Base-by-base conservation (phyloP, 2,329 filamentous ascomycete species). In the Didymella pomorum region DNA sequence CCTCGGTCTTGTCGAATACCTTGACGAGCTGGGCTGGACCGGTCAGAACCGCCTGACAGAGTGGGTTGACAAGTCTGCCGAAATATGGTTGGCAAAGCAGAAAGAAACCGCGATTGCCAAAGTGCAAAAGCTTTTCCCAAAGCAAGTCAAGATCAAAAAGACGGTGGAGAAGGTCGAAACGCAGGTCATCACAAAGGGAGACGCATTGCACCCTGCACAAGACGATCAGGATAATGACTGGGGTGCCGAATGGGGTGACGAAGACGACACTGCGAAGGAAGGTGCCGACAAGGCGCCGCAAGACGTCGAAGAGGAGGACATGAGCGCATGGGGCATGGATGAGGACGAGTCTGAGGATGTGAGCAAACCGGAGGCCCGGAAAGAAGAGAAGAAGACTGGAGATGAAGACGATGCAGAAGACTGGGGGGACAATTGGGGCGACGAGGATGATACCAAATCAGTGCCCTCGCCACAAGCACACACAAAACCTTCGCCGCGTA, bases 141-240 rank as follows among this genome's bases (percentile, higher is more conserved):
- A 80, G 50, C 91, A 89, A 9, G 83, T 94, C 37, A 88, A 88
- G 9, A 78, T 82, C 25, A 83, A 88, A 14, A 89, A 86, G 65
- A 82, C 84, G 44, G 93, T 96, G 1, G 93, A 97, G 74, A 87
- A 90, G 68, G 82, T 96, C 1, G 94, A 98, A 76, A 96, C 89
- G 47, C 89, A 95, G 69, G 87, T 89, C 73, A 83, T 97, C 0
- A 88, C 88, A 2, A 83, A 84, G 47, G 87, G 89, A 63, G 89
- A 91, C 51, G 86, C 86, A 54, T 82, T 89, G 60, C 81, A 93
- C 35, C 79, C 84, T 21, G 82, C 82, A 14, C 75, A 78, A 14
- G 80, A 81, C 21, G 66, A 72, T 82, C 54, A 76, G 28, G 71
- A 80, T 4, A 80, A 83, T 53, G 91, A 92, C 45, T 97, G 93